Base-by-base conservation (phyloP, 768 basidiomycete species). In the Melanogaster broomeanus region DNA sequence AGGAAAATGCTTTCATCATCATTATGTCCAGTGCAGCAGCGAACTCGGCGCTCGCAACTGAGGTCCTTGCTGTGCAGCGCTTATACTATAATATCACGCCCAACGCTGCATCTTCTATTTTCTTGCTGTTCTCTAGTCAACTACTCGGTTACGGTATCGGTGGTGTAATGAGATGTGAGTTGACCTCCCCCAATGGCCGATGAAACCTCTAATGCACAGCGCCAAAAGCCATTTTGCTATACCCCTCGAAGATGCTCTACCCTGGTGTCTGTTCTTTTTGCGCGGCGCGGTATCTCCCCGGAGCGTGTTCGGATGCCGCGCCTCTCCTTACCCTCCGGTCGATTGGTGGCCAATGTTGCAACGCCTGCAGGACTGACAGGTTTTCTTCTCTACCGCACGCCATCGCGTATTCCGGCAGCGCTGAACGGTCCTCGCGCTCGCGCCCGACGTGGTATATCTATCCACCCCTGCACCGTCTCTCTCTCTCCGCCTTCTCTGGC, bases 11-110 rank as follows among this genome's bases (percentile, higher is more conserved):
- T 0, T 80, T 82, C 55, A 77, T 82, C 31, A 73, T 82, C 10
- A 79, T 82, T 49, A 82, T 82, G 81, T 59, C 81, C 19, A 74
- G 76, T 51, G 78, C 81, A 3, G 80, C 80, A 4, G 75, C 80
- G 15, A 79, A 76, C 40, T 74, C 77, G 0, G 80, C 81, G 4
- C 71, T 82, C 13, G 81, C 72, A 2, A 82, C 80, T 0, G 79
- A 82, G 42, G 73, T 82, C 6, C 64, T 83, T 39, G 77, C 80
- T 0, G 80, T 81, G 3, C 81, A 82, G 50, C 73, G 78, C 0
- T 22, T 82, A 15, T 82, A 73, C 58, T 83, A 83, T 48, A 74
- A 82, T 39, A 74, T 80, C 49, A 75, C 71, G 4, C 78, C 81
- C 2, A 78, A 78, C 41, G 59, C 74, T 21, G 72, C 53, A 9